These are phyloP conservation scores for Protea cynaroides DNA, from an alignment of 164 flowering plant species.

Conservation along the genomic window DNA sequence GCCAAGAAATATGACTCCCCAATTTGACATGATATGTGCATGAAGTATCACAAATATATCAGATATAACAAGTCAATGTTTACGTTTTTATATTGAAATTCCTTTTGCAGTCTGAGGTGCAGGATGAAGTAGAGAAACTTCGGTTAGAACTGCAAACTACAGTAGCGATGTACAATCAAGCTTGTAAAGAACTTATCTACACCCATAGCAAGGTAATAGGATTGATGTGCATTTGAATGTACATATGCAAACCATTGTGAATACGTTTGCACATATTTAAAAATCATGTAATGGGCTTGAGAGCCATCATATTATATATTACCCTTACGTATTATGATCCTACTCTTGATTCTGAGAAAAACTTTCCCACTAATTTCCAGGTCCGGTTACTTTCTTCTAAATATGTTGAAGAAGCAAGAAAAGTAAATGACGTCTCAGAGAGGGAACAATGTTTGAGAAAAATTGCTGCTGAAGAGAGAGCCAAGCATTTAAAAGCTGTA, in stretches of 20 bases:
- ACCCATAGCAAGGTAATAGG: slow-evolving; percentile 51
- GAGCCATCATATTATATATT: too few relatives aligned
- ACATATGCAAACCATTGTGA: too few relatives aligned
- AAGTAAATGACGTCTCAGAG: slow-evolving; percentile 41
- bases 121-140: slow-evolving; percentile 48
- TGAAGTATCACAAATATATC: neutral
- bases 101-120: slow-evolving; percentile 35
- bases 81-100: neutral
- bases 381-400: slow-evolving; percentile 52
- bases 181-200: slow-evolving; percentile 63
- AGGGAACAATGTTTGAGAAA: slow-evolving; percentile 55
- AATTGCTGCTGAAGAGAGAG: slow-evolving; percentile 54
- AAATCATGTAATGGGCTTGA: too few relatives aligned
- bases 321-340: too few relatives aligned
- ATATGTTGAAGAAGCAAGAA: slow-evolving; percentile 56
- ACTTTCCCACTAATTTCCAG: slow-evolving; percentile 28
- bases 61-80: neutral
- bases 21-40: neutral
- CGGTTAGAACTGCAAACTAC: slow-evolving; percentile 48
- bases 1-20: neutral
- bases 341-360: too few relatives aligned
- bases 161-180: slow-evolving; percentile 48
- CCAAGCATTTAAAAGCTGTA: slow-evolving; percentile 48
- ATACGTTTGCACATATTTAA: too few relatives aligned
- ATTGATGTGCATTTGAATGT: too few relatives aligned